These are phyloP conservation scores for Chamaecrista fasciculata DNA, from an alignment of 306 rosid genomes.

Conservation along the genomic window DNA sequence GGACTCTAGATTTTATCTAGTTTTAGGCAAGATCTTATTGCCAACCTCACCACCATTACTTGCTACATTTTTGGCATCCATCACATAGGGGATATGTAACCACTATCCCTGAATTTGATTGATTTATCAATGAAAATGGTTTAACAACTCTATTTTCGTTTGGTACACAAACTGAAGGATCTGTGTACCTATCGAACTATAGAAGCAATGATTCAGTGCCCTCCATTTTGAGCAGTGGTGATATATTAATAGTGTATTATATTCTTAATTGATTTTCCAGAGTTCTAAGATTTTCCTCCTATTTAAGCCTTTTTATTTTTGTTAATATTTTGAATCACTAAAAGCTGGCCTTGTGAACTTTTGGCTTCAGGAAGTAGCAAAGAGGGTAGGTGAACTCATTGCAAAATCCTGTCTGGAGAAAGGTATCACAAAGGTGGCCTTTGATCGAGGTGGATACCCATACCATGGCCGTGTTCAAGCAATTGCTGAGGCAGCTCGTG, in stretches of 20 bases:
- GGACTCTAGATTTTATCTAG: not conserved
- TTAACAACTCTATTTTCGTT: slow-evolving; percentile 8
- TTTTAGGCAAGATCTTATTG: slow-evolving; percentile 6
- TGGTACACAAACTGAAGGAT: not conserved
- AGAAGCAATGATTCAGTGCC: slow-evolving; percentile 13
- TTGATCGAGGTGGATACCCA: slow-evolving; percentile 91
- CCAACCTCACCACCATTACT: not conserved
- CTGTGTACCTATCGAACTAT: not conserved
- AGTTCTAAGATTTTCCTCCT: not conserved
- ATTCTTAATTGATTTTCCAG: slow-evolving; percentile 10
- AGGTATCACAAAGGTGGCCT: slow-evolving; percentile 91
- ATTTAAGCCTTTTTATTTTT: not conserved
- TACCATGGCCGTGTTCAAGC: slow-evolving; percentile 96
- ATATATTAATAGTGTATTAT: not conserved
- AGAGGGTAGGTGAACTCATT: slow-evolving; percentile 82
- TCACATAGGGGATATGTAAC: not conserved
- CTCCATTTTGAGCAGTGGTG: not conserved
- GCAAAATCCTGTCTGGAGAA: slow-evolving; percentile 87
- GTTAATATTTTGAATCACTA: not conserved
- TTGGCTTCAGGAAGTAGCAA: slow-evolving; percentile 86
- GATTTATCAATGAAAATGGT: slow-evolving; percentile 12
- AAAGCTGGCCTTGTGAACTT: not conserved
- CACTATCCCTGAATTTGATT: not conserved
- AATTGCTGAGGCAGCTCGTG: slow-evolving; percentile 85
- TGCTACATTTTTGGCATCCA: slow-evolving; percentile 6